These are phyloP conservation scores for Neonectria ditissima DNA, from an alignment of 2,329 filamentous ascomycete genomes.

Conservation along the genomic window DNA sequence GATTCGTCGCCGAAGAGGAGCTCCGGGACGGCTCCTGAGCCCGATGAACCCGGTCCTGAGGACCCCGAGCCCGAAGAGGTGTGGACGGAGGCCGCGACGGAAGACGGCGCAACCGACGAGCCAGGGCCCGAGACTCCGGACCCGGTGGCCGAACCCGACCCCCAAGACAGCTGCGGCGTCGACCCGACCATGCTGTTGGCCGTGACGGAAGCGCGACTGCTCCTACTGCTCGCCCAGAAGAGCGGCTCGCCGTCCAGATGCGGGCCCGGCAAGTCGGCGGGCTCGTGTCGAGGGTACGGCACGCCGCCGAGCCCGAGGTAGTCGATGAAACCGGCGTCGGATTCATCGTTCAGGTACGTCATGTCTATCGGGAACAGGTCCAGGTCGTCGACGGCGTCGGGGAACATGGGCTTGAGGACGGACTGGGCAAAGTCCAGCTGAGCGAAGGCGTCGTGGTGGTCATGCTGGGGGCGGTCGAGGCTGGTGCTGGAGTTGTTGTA, in stretches of 20 bases:
- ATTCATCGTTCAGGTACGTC: conserved; percentile 24
- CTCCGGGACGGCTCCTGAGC: not conserved
- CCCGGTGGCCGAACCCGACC: conserved; percentile 2
- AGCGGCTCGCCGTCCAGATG: conserved; percentile 2
- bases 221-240: conserved; percentile 3
- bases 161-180: conserved; percentile 12
- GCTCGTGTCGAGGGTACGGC: not conserved
- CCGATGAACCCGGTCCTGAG: not conserved
- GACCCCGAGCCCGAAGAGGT: not conserved
- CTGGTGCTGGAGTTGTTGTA: conserved; percentile 27
- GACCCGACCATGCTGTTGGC: conserved; percentile 5
- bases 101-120: not conserved
- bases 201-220: not conserved
- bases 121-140: not conserved
- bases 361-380: conserved; percentile 16
- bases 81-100: not conserved
- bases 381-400: conserved; percentile 7
- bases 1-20: not conserved
- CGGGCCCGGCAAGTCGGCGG: not conserved
- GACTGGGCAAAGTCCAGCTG: conserved; percentile 11
- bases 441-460: conserved; percentile 18
- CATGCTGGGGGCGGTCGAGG: not conserved
- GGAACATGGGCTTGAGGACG: conserved; percentile 14
- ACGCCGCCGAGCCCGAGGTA: conserved; percentile 5
- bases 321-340: conserved; percentile 15